phyloP scores from a whole-genome alignment of 768 basidiomycete genomes.

The Lactifluus piperatus region DNA sequence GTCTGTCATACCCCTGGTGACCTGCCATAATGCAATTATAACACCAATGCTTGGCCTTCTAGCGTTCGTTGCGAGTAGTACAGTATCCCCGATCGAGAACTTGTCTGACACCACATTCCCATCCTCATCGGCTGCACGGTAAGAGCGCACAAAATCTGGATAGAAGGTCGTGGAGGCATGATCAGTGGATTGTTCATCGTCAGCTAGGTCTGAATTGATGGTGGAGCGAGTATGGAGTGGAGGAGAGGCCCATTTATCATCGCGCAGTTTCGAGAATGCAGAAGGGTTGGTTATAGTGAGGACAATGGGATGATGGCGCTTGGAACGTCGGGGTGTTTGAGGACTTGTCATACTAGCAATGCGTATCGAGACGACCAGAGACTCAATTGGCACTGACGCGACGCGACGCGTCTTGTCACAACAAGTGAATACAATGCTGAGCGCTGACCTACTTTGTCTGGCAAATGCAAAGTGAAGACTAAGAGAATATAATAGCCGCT shows the following conservation, averaged over 20 bases:
- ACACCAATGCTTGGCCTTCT: slow-evolving; percentile 40
- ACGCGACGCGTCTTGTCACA: background rate
- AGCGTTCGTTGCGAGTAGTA: slow-evolving; percentile 44
- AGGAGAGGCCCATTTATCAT: slow-evolving; percentile 12
- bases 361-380: background rate
- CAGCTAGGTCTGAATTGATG: slow-evolving; percentile 13
- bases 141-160: slow-evolving; percentile 2
- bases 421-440: too few species aligned
- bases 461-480: too few species aligned
- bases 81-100: slow-evolving; percentile 58
- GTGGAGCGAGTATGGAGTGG: slow-evolving; percentile 9
- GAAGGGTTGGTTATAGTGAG: background rate
- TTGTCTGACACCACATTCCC: slow-evolving; percentile 20
- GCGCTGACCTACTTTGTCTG: too few species aligned
- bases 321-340: slow-evolving; percentile 18
- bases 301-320: slow-evolving; percentile 17
- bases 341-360: background rate
- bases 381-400: background rate
- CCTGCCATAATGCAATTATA: slow-evolving; percentile 63
- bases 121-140: background rate
- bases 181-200: slow-evolving; percentile 10
- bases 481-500: too few species aligned
- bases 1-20: slow-evolving; percentile 28
- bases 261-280: background rate
- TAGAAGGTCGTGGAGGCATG: slow-evolving; percentile 13